Conservation (phyloP, 495 filamentous ascomycete genomes). For the Hyaloscypha bicolor region DNA sequence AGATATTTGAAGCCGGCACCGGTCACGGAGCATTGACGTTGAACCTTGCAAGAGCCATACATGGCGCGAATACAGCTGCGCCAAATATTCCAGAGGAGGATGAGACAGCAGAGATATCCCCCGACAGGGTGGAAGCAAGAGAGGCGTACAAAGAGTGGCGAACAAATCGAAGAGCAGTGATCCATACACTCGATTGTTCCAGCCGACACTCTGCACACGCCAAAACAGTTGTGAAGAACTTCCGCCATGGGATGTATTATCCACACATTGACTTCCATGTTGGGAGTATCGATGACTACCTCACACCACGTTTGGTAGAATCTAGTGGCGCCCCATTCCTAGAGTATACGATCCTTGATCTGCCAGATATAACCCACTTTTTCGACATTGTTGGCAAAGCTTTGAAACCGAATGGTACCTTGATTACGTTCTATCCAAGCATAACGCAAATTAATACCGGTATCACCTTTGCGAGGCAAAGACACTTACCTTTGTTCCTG, state of each 20-base stretch:
- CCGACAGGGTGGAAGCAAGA: conserved; percentile 33
- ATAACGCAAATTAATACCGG: conserved; percentile 73
- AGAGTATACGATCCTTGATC: conserved; percentile 67
- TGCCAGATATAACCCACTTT: conserved; percentile 62
- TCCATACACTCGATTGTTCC: conserved; percentile 71
- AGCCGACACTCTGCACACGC: conserved; percentile 61
- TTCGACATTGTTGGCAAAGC: conserved; percentile 58
- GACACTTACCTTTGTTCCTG: conserved; percentile 56
- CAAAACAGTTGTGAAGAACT: conserved; percentile 59
- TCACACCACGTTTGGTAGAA: conserved; percentile 48
- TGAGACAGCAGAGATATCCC: conserved; percentile 28
- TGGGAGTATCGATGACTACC: conserved; percentile 63
- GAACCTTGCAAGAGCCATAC: conserved; percentile 71
- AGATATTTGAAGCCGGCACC: conserved; percentile 82
- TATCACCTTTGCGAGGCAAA: conserved; percentile 52
- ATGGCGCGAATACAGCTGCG: conserved; percentile 63
- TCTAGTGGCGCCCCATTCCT: conserved; percentile 60
- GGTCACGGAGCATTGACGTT: conserved; percentile 78
- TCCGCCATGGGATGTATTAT: conserved; percentile 69
- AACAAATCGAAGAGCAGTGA: conserved; percentile 58
- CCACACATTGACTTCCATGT: conserved; percentile 72
- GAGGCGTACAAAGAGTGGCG: conserved; percentile 43
- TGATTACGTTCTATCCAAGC: conserved; percentile 73
- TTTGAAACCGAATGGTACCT: conserved; percentile 60
- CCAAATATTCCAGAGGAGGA: conserved; percentile 14